Conservation (phyloP, 371 early-diverging fungal genomes). For the Quaeritorhiza haematococci region DNA sequence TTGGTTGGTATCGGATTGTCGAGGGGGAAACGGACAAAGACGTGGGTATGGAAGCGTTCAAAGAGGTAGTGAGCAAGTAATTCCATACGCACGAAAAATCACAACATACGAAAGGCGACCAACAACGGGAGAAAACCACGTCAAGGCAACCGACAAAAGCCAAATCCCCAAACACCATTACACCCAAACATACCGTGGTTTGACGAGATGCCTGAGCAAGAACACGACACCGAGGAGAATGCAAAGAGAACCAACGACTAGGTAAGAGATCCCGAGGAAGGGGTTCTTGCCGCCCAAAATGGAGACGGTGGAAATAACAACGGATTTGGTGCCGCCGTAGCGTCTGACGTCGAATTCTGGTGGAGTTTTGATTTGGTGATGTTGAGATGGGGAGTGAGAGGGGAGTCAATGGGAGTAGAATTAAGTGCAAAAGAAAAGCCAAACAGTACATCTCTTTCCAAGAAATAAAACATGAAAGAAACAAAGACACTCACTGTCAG, state of each 20-base stretch:
- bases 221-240: constrained; percentile 80
- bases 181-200: constrained; percentile 74
- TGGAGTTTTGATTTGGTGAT: too few relatives aligned
- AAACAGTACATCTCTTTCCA: neutral
- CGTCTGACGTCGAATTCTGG: constrained; percentile 72
- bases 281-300: constrained; percentile 92
- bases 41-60: too few relatives aligned
- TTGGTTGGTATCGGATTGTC: neutral
- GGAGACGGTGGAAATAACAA: constrained; percentile 87
- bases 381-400: too few relatives aligned
- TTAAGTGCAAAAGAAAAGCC: neutral
- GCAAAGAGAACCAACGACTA: constrained; percentile 80
- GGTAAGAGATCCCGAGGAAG: constrained; percentile 89
- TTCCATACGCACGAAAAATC: too few relatives aligned
- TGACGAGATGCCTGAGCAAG: constrained; percentile 76
- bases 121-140: too few relatives aligned
- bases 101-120: too few relatives aligned
- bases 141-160: too few relatives aligned
- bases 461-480: constrained; percentile 4
- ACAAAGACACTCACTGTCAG: constrained; percentile 19
- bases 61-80: too few relatives aligned
- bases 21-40: neutral
- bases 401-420: neutral
- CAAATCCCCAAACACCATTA: neutral
- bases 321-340: constrained; percentile 86